phyloP scores from a whole-genome alignment of 1,139 yeast species.

The Fermentozyma sake region DNA sequence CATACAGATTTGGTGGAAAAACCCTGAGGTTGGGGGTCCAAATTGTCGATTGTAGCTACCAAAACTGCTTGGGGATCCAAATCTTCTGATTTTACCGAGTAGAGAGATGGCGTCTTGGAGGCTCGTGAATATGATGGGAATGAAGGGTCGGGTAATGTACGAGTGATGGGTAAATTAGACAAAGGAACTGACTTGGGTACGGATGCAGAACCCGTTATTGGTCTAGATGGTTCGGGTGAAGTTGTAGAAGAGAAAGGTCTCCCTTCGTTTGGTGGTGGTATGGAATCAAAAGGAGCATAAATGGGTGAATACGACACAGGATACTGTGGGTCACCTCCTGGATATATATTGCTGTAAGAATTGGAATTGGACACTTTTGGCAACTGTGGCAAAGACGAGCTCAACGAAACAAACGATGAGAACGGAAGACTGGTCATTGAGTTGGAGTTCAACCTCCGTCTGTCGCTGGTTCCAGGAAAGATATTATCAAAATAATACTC shows the following conservation, averaged over 20 bases:
- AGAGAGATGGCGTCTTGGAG: conserved; percentile 7
- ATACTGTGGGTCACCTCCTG: not conserved
- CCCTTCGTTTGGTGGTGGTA: conserved; percentile 2
- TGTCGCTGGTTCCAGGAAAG: conserved; percentile 9
- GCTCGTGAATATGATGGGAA: too few relatives aligned
- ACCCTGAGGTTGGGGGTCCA: conserved; percentile 10
- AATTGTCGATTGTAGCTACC: conserved; percentile 32
- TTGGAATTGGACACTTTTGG: conserved; percentile 1
- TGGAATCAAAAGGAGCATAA: too few relatives aligned
- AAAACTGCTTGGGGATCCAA: conserved; percentile 23
- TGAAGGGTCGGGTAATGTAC: conserved; percentile 3
- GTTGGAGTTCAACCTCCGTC: conserved; percentile 13
- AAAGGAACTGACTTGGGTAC: too few relatives aligned
- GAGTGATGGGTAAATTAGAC: too few relatives aligned
- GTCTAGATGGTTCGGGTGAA: conserved; percentile 2
- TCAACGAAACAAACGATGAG: conserved; percentile 3
- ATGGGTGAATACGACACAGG: conserved; percentile 2
- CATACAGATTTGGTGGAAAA: conserved; percentile 13
- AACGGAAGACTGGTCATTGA: conserved; percentile 7
- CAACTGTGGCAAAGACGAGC: conserved; percentile 2
- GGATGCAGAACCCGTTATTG: too few relatives aligned
- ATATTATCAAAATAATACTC: conserved; percentile 24
- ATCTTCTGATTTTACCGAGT: conserved; percentile 17
- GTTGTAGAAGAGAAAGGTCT: conserved; percentile 1
- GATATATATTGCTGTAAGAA: too few relatives aligned